These are phyloP conservation scores for Pseudovirgaria hyperparasitica DNA, from an alignment of 2,329 filamentous ascomycete species.

Conservation along the genomic window DNA sequence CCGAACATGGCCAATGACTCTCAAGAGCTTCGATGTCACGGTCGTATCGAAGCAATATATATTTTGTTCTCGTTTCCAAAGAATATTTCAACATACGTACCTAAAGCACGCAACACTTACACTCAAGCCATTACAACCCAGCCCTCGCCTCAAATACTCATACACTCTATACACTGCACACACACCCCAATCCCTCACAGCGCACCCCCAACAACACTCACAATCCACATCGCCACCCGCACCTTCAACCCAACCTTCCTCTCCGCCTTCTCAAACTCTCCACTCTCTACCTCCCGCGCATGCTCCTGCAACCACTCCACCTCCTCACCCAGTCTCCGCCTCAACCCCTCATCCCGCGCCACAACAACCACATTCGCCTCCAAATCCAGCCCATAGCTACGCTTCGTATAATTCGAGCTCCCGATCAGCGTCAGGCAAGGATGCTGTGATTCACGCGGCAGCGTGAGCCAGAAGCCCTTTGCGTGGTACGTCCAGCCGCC, in stretches of 20 bases:
- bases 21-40: no score
- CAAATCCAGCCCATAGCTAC: slow-evolving; percentile 83
- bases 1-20: no score
- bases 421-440: slow-evolving; percentile 76
- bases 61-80: no score
- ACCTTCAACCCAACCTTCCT: slow-evolving; percentile 77
- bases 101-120: no score
- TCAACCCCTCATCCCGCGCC: slow-evolving; percentile 61
- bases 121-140: no score
- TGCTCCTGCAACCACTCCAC: slow-evolving; percentile 68
- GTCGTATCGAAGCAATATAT: no score
- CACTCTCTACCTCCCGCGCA: slow-evolving; percentile 53
- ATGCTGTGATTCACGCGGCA: slow-evolving; percentile 46
- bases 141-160: no score
- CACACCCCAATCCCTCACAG: slow-evolving; percentile 42
- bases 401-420: slow-evolving; percentile 89
- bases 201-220: slow-evolving; percentile 74
- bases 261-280: slow-evolving; percentile 71
- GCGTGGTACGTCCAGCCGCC: slow-evolving; percentile 96
- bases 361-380: slow-evolving; percentile 82
- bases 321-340: slow-evolving; percentile 63
- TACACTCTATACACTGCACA: no score
- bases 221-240: slow-evolving; percentile 85
- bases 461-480: slow-evolving; percentile 84
- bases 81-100: no score